Evolutionary conservation across 306 rosid species (phyloP).

Genomic region (Ormosia semicastrata): DNA sequence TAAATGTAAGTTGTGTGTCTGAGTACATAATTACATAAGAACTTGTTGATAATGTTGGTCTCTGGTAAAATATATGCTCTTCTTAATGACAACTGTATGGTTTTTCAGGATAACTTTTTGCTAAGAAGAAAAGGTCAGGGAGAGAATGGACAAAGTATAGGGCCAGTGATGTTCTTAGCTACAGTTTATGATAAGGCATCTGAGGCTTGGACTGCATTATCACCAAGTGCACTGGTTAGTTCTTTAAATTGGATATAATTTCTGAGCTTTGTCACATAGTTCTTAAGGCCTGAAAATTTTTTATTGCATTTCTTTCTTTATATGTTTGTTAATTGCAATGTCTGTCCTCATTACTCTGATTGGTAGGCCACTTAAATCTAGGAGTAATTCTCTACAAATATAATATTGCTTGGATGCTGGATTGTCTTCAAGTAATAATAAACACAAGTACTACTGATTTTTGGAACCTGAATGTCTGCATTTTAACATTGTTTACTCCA

Average conservation of each 20-base stretch:
- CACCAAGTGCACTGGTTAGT: conserved; percentile 68
- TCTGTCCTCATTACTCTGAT: not conserved
- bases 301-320: not conserved
- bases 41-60: not conserved
- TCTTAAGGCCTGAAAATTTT: conserved; percentile 13
- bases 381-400: conserved; percentile 11
- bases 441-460: not conserved
- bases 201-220: conserved; percentile 84
- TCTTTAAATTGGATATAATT: conserved; percentile 20
- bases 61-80: not conserved
- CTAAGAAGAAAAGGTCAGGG: conserved; percentile 60
- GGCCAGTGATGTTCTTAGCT: conserved; percentile 76
- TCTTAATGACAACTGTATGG: conserved; percentile 22
- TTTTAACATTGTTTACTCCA: conserved; percentile 1
- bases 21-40: conserved; percentile 2
- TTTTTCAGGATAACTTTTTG: conserved; percentile 67
- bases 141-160: conserved; percentile 45
- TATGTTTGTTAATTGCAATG: conserved; percentile 9
- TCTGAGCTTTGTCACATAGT: not conserved
- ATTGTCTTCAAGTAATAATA: not conserved
- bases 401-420: not conserved
- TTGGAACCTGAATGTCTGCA: not conserved
- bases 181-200: conserved; percentile 81
- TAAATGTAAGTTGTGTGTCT: conserved; percentile 58
- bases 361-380: not conserved